Conservation (phyloP, 2,329 filamentous ascomycete genomes). For the Mycogone perniciosa region DNA sequence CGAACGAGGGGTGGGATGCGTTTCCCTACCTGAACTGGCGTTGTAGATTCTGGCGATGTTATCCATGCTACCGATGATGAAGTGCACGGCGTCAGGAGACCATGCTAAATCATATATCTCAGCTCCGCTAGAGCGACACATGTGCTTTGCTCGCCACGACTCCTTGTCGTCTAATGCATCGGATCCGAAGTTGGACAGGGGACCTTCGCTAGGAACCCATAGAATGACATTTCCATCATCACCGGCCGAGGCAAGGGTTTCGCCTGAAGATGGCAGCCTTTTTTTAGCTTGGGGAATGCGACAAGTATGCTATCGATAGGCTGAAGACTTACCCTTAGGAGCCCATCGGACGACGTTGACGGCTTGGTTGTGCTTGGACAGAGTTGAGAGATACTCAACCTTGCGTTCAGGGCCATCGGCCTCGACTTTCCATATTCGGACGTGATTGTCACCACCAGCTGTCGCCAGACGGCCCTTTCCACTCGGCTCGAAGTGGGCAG, state of each 20-base stretch:
- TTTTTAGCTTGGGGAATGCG: constrained; percentile 4
- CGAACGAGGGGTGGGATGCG: neutral
- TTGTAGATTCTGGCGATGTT: constrained; percentile 97
- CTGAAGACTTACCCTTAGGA: constrained; percentile 64
- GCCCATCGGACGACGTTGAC: constrained; percentile 98
- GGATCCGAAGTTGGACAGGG: constrained; percentile 66
- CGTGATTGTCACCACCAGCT: constrained; percentile 92
- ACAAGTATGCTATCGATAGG: neutral
- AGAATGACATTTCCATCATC: constrained; percentile 96
- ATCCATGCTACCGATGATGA: constrained; percentile 99
- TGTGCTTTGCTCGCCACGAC: constrained; percentile 93
- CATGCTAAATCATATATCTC: constrained; percentile 98
- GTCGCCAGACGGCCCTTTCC: constrained; percentile 90
- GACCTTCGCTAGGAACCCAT: constrained; percentile 83
- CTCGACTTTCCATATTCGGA: constrained; percentile 91
- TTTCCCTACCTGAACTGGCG: constrained; percentile 69
- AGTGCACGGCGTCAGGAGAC: constrained; percentile 94
- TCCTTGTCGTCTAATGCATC: constrained; percentile 90
- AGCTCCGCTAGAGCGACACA: constrained; percentile 90
- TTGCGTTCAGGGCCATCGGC: constrained; percentile 77
- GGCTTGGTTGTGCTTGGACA: constrained; percentile 90
- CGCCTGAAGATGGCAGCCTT: constrained; percentile 49
- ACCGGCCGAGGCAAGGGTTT: constrained; percentile 87
- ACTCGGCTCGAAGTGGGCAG: constrained; percentile 89
- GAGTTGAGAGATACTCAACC: constrained; percentile 84